Evolutionary conservation across 2,329 filamentous ascomycete species (phyloP).

Genomic region (Madurella fahalii): DNA sequence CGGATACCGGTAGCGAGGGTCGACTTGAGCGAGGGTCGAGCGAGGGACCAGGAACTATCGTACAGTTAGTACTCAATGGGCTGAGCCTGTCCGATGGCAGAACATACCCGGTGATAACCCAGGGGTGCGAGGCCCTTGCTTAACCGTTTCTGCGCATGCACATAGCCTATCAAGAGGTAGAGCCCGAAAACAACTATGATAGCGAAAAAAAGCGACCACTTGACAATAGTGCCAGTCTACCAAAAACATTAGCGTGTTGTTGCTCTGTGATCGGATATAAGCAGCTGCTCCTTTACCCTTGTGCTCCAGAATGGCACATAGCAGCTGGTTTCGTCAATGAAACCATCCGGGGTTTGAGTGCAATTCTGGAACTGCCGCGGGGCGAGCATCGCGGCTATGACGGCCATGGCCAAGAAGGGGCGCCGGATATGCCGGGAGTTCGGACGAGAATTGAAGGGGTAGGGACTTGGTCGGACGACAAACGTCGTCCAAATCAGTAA

Average conservation of each 20-base stretch:
- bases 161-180: conserved; percentile 64
- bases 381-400: conserved; percentile 8
- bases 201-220: conserved; percentile 65
- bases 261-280: neutral
- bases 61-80: conserved; percentile 4
- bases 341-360: conserved; percentile 22
- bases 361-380: conserved; percentile 19
- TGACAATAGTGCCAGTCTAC: conserved; percentile 61
- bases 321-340: conserved; percentile 29
- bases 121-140: conserved; percentile 62
- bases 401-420: conserved; percentile 9
- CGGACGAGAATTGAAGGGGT: neutral
- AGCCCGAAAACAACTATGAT: conserved; percentile 55
- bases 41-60: conserved; percentile 50
- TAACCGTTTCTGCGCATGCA: conserved; percentile 65
- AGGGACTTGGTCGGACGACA: neutral
- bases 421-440: neutral
- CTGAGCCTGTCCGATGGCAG: neutral
- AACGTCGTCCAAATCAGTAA: neutral
- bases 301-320: conserved; percentile 37
- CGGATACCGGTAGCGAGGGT: conserved; percentile 47
- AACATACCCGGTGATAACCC: conserved; percentile 63
- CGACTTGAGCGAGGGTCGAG: conserved; percentile 42
- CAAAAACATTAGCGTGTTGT: neutral
- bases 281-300: conserved; percentile 36